phyloP scores from a whole-genome alignment of 495 filamentous ascomycete genomes.

The Aspergillus homomorphus region DNA sequence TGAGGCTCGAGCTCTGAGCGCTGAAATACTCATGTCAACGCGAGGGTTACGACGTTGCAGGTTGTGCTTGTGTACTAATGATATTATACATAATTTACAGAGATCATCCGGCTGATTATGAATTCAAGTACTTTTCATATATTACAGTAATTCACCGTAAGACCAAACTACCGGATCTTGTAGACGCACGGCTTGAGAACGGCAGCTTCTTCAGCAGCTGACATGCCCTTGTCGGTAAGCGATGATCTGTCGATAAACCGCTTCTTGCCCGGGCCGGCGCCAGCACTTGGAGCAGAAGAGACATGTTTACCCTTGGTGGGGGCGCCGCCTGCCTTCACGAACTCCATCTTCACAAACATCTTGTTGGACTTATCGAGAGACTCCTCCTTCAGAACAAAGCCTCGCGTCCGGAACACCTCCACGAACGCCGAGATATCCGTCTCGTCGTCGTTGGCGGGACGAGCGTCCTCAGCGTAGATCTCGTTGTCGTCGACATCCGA shows the following conservation, averaged over 20 bases:
- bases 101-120: not conserved
- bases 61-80: not conserved
- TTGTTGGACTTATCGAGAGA: constrained; percentile 81
- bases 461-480: constrained; percentile 49
- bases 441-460: constrained; percentile 46
- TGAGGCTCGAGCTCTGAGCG: too few relatives aligned
- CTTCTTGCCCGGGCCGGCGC: constrained; percentile 49
- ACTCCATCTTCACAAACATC: constrained; percentile 97
- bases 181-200: constrained; percentile 97
- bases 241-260: constrained; percentile 57
- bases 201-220: constrained; percentile 55
- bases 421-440: constrained; percentile 89
- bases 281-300: constrained; percentile 29
- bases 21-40: too few relatives aligned
- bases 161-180: constrained; percentile 68
- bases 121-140: not conserved
- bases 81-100: not conserved
- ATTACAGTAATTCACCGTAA: too few relatives aligned
- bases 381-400: constrained; percentile 66
- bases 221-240: constrained; percentile 49
- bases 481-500: constrained; percentile 45
- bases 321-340: constrained; percentile 68
- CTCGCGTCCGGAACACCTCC: constrained; percentile 70
- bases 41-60: too few relatives aligned
- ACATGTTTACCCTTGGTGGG: constrained; percentile 69